Evolutionary conservation across 768 basidiomycete species (phyloP), one percentile per base, ranked within the genome.

Genomic region (Stropharia rugosoannulata): DNA sequence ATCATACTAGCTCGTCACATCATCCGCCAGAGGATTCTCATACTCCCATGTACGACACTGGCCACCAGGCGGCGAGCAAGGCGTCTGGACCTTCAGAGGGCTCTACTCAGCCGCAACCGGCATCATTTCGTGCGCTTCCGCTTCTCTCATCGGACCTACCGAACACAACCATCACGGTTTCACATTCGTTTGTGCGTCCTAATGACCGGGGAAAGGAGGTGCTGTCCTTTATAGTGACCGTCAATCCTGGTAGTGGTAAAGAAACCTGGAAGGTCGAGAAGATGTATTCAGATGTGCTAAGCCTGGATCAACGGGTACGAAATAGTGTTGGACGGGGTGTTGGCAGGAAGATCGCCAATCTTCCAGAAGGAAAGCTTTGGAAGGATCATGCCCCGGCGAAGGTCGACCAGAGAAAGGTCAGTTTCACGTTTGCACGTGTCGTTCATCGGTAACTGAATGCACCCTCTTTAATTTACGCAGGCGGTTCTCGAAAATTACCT

Each of bases 341-440:
- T 16, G 82, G 79, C 41, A 95, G 94, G 77, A 90, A 83, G 72
- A 85, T 98, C 46, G 85, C 78, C 16, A 78, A 72, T 51, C 70
- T 99, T 55, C 97, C 97, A 1, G 97, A 99, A 68, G 91, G 92
- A 22, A 90, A 88, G 70, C 75, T 97, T 8, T 98, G 96, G 91
- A 95, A 86, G 70, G 97, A 98, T 73, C 94, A 96, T 69, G 95
- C 95, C 0, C 96, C 96, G 29, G 93, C 92, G 27, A 95, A 91
- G 76, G 92, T 95, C 41, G 97, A 98, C 76, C 94, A 96, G 71
- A 77, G 96, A 60, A 98, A 98, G 79, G 94, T 91, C 65, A 62
- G 85, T 73, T 52, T 58, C 43, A 16, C 43, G 35, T 49, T 16
- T 35, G 22, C 43, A 25, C 43, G 40, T 18, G 27, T 11, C 56